Base-by-base conservation (phyloP, 2,329 filamentous ascomycete genomes). In the Phialemoniopsis sp. region DNA sequence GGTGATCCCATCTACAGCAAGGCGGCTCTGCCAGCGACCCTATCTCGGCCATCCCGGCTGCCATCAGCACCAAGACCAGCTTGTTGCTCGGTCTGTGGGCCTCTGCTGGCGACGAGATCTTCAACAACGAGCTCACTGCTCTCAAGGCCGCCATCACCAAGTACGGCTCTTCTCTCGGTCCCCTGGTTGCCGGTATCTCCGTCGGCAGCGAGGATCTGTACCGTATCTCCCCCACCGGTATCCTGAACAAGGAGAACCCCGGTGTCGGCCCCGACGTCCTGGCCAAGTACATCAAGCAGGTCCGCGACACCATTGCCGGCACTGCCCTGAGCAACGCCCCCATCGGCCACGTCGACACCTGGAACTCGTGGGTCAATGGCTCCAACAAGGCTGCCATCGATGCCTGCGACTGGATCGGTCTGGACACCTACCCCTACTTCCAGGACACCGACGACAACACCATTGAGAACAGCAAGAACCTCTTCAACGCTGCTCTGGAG, bases 271-370 rank as follows among this genome's bases (percentile, higher is more conserved):
- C 88, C 5, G 66, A 70, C 30, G 70, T 68, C 10, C 67, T 95
- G 30, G 73, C 80, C 52, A 60, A 66, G 42, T 93, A 89, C 66
- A 88, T 95, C 68, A 62, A 72, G 42, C 69, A 85, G 57, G 80
- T 87, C 43, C 79, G 81, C 46, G 60, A 68, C 19, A 70, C 77
- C 45, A 77, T 94, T 54, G 56, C 73, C 19, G 77, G 76, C 43
- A 89, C 86, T 13, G 56, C 66, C 36, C 67, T 86, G 17, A 65
- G 72, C 29, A 63, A 64, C 17, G 73, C 69, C 34, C 70, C 78
- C 14, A 70, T 95, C 44, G 89, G 89, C 38, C 89, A 95, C 63
- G 89, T 95, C 57, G 89, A 95, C 58, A 94, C 89, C 37, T 95
- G 88, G 88, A 89, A 83, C 29, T 79, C 78, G 38, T 90, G 80